Evolutionary conservation across 1,284 basidiomycete genomes (phyloP).

Genomic region (Ganoderma boninense): DNA sequence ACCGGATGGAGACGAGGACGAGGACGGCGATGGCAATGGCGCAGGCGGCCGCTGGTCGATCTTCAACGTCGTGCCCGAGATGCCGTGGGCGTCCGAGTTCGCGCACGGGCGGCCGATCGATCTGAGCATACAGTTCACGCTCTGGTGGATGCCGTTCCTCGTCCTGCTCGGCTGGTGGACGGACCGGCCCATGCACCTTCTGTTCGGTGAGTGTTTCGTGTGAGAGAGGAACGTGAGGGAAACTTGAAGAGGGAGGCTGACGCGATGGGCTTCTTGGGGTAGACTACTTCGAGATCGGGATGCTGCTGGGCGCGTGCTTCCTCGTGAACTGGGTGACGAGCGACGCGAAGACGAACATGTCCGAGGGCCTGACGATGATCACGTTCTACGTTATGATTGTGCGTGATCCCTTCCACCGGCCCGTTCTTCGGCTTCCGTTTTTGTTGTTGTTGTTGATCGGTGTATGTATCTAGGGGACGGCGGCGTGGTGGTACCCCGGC

Average conservation of each 20-base stretch:
- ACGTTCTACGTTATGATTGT: conserved; percentile 67
- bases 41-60: background rate
- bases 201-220: conserved; percentile 50
- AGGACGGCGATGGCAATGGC: background rate
- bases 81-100: conserved; percentile 40
- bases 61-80: conserved; percentile 13
- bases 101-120: conserved; percentile 50
- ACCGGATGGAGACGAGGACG: background rate
- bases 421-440: background rate
- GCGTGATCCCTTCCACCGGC: conserved; percentile 28
- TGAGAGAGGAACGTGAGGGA: too few relatives aligned
- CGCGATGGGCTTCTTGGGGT: background rate
- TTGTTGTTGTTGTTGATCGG: background rate
- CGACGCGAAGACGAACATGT: conserved; percentile 77
- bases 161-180: conserved; percentile 50
- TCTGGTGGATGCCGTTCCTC: conserved; percentile 54
- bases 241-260: too few relatives aligned
- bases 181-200: conserved; percentile 43
- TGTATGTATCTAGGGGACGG: conserved; percentile 46
- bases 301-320: conserved; percentile 69
- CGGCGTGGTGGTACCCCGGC: conserved; percentile 66
- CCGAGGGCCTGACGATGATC: conserved; percentile 65
- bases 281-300: conserved; percentile 67
- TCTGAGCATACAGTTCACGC: conserved; percentile 51
- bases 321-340: conserved; percentile 77